Evolutionary conservation across 2,329 filamentous ascomycete species (phyloP).

Genomic region (Fusarium sp.): DNA sequence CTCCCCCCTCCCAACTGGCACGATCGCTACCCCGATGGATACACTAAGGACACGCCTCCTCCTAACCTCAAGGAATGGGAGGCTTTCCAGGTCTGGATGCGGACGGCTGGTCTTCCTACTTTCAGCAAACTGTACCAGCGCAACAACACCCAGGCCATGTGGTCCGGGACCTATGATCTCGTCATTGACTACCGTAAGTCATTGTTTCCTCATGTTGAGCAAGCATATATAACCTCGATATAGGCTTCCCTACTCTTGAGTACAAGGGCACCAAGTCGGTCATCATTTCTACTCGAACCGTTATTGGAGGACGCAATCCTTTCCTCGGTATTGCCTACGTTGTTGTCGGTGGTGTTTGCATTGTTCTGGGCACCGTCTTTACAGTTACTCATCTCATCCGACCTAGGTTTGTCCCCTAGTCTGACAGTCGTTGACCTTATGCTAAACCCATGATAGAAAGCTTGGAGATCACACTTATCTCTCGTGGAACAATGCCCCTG

Average conservation of each 20-base stretch:
- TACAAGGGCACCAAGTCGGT: constrained; percentile 92
- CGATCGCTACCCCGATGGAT: constrained; percentile 73
- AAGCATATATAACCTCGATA: constrained; percentile 7
- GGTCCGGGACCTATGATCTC: constrained; percentile 76
- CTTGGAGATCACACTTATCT: constrained; percentile 97
- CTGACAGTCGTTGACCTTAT: neutral
- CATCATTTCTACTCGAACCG: constrained; percentile 86
- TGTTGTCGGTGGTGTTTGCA: constrained; percentile 91
- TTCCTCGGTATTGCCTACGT: constrained; percentile 97
- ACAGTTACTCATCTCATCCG: constrained; percentile 90
- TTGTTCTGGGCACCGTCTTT: constrained; percentile 87
- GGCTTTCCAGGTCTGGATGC: constrained; percentile 98
- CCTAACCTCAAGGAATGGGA: constrained; percentile 80
- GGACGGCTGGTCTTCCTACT: constrained; percentile 89
- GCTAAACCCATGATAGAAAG: constrained; percentile 69
- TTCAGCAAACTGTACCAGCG: constrained; percentile 94
- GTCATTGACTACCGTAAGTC: constrained; percentile 80
- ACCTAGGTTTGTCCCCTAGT: constrained; percentile 71
- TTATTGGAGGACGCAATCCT: constrained; percentile 94
- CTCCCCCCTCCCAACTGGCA: constrained; percentile 89
- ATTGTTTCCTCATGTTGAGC: neutral
- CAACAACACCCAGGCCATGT: constrained; percentile 77
- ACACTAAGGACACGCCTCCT: constrained; percentile 70
- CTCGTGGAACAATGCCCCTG: constrained; percentile 81
- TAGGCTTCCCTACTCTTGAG: constrained; percentile 81